Evolutionary conservation across 345 rosid genomes (phyloP).

Genomic region (Pistacia vera): DNA sequence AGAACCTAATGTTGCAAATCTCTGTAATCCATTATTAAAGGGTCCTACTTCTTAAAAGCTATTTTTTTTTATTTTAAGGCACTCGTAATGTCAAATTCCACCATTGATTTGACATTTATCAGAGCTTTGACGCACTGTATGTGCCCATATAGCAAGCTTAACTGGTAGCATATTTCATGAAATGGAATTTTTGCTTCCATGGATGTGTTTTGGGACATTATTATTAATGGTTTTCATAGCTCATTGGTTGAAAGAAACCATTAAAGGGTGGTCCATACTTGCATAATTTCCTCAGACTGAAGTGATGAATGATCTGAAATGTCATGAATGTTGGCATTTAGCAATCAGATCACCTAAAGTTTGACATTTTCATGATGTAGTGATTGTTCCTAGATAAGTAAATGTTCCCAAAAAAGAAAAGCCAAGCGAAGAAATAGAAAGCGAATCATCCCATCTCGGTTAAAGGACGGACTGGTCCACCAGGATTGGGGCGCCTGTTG

Average conservation of each 20-base stretch:
- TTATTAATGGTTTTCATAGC: neutral
- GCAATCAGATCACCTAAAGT: neutral
- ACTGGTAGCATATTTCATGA: neutral
- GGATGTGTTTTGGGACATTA: neutral
- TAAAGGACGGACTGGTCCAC: neutral
- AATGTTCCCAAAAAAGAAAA: neutral
- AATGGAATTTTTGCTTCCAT: neutral
- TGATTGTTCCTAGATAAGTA: neutral
- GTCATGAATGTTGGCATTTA: neutral
- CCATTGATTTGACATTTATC: neutral
- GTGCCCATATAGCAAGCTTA: neutral
- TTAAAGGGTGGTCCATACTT: neutral
- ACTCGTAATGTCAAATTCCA: conserved; percentile 1
- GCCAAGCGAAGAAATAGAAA: neutral
- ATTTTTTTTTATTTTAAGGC: neutral
- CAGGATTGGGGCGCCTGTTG: no score
- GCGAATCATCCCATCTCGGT: neutral
- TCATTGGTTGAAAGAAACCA: neutral
- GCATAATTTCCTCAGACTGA: neutral
- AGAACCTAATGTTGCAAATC: neutral
- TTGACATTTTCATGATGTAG: neutral
- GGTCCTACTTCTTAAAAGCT: neutral
- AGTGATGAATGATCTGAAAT: no score
- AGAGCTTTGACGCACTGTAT: neutral
- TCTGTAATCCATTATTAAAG: conserved; percentile 18